Conservation (phyloP, 78 protist genomes). For the Andalucia godoyi region DNA sequence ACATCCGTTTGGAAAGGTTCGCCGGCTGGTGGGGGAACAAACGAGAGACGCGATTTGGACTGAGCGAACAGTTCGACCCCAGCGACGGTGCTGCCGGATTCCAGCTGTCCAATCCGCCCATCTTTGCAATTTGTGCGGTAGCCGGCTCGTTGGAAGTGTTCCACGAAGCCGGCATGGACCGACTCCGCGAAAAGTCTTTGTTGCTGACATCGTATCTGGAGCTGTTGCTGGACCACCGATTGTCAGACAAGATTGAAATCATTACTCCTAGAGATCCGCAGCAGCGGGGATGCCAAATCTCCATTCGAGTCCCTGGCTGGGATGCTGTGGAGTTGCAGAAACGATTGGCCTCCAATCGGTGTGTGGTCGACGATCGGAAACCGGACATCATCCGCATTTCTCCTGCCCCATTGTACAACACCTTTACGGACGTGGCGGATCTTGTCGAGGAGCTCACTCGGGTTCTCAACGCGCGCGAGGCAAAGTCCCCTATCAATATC, state of each 20-base stretch:
- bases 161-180: slow-evolving; percentile 29
- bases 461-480: too few species aligned
- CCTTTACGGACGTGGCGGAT: slow-evolving; percentile 41
- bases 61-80: slow-evolving; percentile 41
- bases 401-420: slow-evolving; percentile 79
- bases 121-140: slow-evolving; percentile 40
- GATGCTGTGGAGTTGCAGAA: background rate
- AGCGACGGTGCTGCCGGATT: slow-evolving; percentile 52
- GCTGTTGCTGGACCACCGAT: slow-evolving; percentile 13
- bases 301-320: slow-evolving; percentile 13
- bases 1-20: slow-evolving; percentile 1
- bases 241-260: slow-evolving; percentile 1
- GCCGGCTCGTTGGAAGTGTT: slow-evolving; percentile 47
- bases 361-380: slow-evolving; percentile 59
- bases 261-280: slow-evolving; percentile 45
- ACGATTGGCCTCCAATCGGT: slow-evolving; percentile 24
- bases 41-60: slow-evolving; percentile 49
- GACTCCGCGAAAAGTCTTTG: slow-evolving; percentile 28
- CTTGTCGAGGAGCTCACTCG: too few species aligned
- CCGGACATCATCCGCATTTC: slow-evolving; percentile 63
- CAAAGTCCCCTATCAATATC: too few species aligned
- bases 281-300: slow-evolving; percentile 65
- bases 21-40: slow-evolving; percentile 85
- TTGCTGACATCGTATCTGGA: slow-evolving; percentile 66
- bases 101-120: slow-evolving; percentile 66